Evolutionary conservation across 2,329 filamentous ascomycete species (phyloP).

Genomic region (Cadophora sp.): DNA sequence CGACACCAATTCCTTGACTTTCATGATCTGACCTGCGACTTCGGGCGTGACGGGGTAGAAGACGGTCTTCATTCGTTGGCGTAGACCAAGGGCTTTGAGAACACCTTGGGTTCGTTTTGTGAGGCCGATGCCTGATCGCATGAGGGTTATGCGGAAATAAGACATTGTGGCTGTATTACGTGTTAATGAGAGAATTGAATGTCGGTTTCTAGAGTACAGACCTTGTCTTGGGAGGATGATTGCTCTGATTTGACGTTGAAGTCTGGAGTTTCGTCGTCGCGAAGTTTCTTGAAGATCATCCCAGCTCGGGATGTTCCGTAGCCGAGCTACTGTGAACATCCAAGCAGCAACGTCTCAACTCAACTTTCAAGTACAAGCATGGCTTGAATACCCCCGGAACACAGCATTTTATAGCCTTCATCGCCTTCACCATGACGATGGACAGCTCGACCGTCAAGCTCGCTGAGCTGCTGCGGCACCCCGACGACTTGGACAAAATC

Average conservation of each 20-base stretch:
- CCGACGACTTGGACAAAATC: constrained; percentile 98
- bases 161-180: constrained; percentile 52
- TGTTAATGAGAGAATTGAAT: background rate
- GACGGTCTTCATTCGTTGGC: constrained; percentile 74
- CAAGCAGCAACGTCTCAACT: constrained; percentile 26
- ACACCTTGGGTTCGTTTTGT: constrained; percentile 69
- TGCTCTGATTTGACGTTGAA: constrained; percentile 5
- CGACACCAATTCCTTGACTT: constrained; percentile 75
- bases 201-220: background rate
- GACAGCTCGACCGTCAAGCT: constrained; percentile 64
- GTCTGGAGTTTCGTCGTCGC: background rate
- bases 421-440: constrained; percentile 41
- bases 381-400: constrained; percentile 31
- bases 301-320: constrained; percentile 26
- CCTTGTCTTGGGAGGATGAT: background rate
- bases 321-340: constrained; percentile 23
- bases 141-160: constrained; percentile 76
- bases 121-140: constrained; percentile 75
- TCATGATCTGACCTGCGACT: constrained; percentile 76
- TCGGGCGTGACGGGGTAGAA: constrained; percentile 73
- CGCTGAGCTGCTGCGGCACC: constrained; percentile 90
- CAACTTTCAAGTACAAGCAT: constrained; percentile 27
- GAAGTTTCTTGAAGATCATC: constrained; percentile 17
- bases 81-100: constrained; percentile 72
- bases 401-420: constrained; percentile 17